Evolutionary conservation across 2,329 filamentous ascomycete species (phyloP), one percentile per base, ranked within the genome.

Genomic region (Aschersonia sp.): DNA sequence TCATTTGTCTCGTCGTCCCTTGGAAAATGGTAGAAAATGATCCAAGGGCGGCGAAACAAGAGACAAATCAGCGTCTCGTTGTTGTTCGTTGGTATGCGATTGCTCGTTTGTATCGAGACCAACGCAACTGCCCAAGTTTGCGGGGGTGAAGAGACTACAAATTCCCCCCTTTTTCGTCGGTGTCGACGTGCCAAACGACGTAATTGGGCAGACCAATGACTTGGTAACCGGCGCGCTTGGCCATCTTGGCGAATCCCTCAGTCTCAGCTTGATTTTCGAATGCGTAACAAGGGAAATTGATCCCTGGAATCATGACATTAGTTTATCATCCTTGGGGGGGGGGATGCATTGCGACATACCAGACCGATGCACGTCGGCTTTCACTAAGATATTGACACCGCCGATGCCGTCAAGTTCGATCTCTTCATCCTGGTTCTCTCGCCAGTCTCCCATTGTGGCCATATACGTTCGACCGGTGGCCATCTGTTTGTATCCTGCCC

Each of bases 261-360:
- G 92, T 98, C 67, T 98, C 92, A 53, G 92, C 92, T 69, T 98
- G 92, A 66, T 98, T 97, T 64, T 98, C 92, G 62, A 98, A 98
- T 4, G 92, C 77, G 60, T 98, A 98, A 62, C 81, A 82, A 7
- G 92, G 92, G 66, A 98, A 98, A 66, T 98, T 98, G 70, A 98
- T 92, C 52, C 90, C 89, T 90, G 40, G 7, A 14, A 2, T 7
- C 9, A 22, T 41, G 9, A 14, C 14, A 4, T 41, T 7, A 41
- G 40, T 41, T 7, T 12, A 22, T 12, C 2, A 12, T 37, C 4
- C 12, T 7, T 11, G 14, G 14, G 7, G 9, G 14, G 7, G 9
- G 5, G 11, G 2, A 22, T 12, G 37, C 47, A 12, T 9, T 44
- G 64, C 74, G 30, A 50, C 53, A 32, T 72, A 90, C 87, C 87